Evolutionary conservation across 129 eudicot genomes (phyloP), one percentile per base, ranked within the genome.

Genomic region (Centella asiatica): DNA sequence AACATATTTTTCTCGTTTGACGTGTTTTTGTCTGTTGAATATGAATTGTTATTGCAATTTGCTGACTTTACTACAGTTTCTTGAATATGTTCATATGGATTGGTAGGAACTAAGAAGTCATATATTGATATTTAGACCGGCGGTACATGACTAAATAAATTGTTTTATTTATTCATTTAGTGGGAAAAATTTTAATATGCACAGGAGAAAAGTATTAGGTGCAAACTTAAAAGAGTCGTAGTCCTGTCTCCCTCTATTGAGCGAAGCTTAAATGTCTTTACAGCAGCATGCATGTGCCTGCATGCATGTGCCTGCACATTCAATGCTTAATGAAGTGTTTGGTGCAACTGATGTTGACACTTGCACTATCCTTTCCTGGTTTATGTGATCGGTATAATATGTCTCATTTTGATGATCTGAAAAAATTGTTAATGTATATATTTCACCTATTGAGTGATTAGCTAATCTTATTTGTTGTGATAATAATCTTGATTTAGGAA

Each of bases 241-340:
- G 49, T 67, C 51, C 40, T 53, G 62, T 53, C 71, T 54, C 51
- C 53, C 62, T 39, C 49, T 13, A 67, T 67, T 67, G 25, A 67
- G 54, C 18, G 54, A 19, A 18, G 3, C 69, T 64, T 64, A 27
- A 64, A 64, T 67, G 72, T n/a, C 5, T 46, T 46, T 25, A 44
- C 68, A 15, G 56, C 44, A 63, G 44, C 39, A 34, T n/a, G n/a
- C n/a, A n/a, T n/a, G n/a, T n/a, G n/a, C n/a, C n/a, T n/a, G n/a
- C n/a, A 25, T 67, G 37, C 72, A 67, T 67, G 72, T 67, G 64
- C 51, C 22, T 42, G 14, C 62, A 36, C 64, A 40, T 60, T 53
- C 15, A 46, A 25, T 39, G 52, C 63, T 23, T 40, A 40, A 44
- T 67, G 52, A 52, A 66, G n/a, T 52, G 25, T 15, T 33, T 40